Evolutionary conservation across 257 asterid species (phyloP), one percentile per base, ranked within the genome.

Genomic region (Salvia splendens): DNA sequence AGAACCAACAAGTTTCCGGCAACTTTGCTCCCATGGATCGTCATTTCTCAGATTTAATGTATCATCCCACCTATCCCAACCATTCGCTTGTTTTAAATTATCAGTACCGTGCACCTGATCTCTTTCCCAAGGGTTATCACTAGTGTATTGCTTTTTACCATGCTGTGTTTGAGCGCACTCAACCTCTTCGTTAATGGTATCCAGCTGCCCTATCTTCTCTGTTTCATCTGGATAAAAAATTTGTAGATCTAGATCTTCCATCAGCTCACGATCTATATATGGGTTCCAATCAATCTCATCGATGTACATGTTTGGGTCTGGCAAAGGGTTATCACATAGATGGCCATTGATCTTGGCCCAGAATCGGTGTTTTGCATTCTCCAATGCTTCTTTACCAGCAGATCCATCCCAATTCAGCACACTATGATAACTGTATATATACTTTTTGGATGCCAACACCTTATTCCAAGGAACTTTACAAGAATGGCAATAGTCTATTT

Each of bases 371-470:
- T 91, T 94, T 40, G 99, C 94, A 59, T 76, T 46, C 57, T 75
- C 74, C 35, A 91, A 75, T 49, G 97, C 95, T 70, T 90, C 91
- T 75, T 85, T 73, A 74, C 86, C 85, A 49, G 92, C 92, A 73
- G 92, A 88, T 55, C 78, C 97, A 68, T 91, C 88, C 99, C 99
- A 94, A 59, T 84, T 61, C 5, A 71, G 79, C 75, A 94, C 89
- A 64, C 60, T 85, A 17, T 89, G 97, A 64, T 90, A 67, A 70
- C 91, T 80, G 78, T 62, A 50, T 61, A 90, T 84, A 30, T 81
- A 90, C 75, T 81, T 80, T 76, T 88, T 94, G 61, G 95, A 86
- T 12, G 84, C 87, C 76, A 84, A 33, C 57, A 94, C 76, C 79
- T 87, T 88, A 56, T 73, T 54, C 97, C 97, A 94, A 30, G 89